Conservation (phyloP, 148 eudicot genomes). For the Suaeda aralocaspica region DNA sequence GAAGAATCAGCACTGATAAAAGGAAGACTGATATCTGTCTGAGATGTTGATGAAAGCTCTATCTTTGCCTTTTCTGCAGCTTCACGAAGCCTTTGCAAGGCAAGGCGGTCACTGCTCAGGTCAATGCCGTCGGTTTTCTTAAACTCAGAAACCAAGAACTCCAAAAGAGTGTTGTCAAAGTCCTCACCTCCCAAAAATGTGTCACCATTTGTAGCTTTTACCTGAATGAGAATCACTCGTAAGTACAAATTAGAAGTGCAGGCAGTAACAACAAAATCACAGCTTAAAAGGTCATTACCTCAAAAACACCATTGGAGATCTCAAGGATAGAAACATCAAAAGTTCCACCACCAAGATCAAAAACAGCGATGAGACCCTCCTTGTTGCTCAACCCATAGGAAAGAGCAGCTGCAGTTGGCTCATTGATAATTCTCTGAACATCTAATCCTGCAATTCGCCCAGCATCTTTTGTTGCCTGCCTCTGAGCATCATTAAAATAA, state of each 20-base stretch:
- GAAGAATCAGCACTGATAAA: slow-evolving; percentile 90
- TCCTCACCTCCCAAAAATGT: slow-evolving; percentile 98
- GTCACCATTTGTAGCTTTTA: slow-evolving; percentile 98
- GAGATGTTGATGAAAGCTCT: slow-evolving; percentile 86
- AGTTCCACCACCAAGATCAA: slow-evolving; percentile 98
- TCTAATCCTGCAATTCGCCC: slow-evolving; percentile 90
- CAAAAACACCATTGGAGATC: slow-evolving; percentile 92
- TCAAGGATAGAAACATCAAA: slow-evolving; percentile 96
- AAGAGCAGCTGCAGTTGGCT: slow-evolving; percentile 99
- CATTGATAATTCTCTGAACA: slow-evolving; percentile 91
- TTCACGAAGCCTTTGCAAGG: slow-evolving; percentile 89
- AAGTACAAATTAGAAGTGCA: neutral
- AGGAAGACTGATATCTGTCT: slow-evolving; percentile 88
- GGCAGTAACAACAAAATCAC: neutral
- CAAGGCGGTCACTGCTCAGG: slow-evolving; percentile 64
- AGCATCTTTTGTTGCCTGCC: slow-evolving; percentile 98
- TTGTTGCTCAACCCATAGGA: slow-evolving; percentile 92
- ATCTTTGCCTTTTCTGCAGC: slow-evolving; percentile 98
- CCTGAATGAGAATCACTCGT: slow-evolving; percentile 33
- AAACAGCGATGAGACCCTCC: slow-evolving; percentile 93
- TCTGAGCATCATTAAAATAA: slow-evolving; percentile 93
- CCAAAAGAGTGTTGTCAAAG: slow-evolving; percentile 78
- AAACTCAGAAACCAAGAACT: slow-evolving; percentile 72
- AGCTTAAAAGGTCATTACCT: slow-evolving; percentile 42
- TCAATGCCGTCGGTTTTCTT: slow-evolving; percentile 77